A percentile compares a stretch with the other conserved stretches of the same genome.
Evolutionary conservation across 805 yeast genomes (phyloP).

Genomic region (Torulaspora delbrueckii): DNA sequence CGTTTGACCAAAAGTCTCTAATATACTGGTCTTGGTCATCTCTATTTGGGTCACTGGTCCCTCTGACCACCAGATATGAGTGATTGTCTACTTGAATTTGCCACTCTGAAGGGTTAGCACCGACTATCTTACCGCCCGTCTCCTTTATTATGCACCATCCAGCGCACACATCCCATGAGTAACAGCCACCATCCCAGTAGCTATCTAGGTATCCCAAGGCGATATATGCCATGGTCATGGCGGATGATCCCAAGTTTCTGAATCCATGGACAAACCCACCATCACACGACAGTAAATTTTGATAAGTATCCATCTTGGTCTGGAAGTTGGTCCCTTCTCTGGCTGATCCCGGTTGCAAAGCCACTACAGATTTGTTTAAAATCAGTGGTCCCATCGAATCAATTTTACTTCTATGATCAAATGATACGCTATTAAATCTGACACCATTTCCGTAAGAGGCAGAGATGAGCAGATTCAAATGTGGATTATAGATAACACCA

Average conservation of each 20-base stretch:
- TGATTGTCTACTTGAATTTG: conserved; percentile 48
- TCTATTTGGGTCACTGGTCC: conserved; percentile 33
- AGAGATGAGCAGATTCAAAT: conserved; percentile 45
- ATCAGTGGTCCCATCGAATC: conserved; percentile 79
- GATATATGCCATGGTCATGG: conserved; percentile 54
- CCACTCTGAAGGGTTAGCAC: conserved; percentile 50
- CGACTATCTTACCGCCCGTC: conserved; percentile 55
- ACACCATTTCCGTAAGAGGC: conserved; percentile 56
- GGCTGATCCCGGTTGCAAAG: conserved; percentile 82
- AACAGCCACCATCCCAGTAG: conserved; percentile 69
- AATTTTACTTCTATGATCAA: conserved; percentile 60
- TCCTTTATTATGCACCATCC: conserved; percentile 61
- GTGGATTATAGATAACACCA: conserved; percentile 63
- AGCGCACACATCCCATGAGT: conserved; percentile 68
- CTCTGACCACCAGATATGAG: conserved; percentile 52
- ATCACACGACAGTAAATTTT: conserved; percentile 78
- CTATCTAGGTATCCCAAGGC: conserved; percentile 58
- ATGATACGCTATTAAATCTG: conserved; percentile 42
- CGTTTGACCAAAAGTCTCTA: conserved; percentile 48
- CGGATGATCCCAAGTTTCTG: conserved; percentile 60
- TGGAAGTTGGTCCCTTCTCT: conserved; percentile 84
- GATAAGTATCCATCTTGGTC: conserved; percentile 72
- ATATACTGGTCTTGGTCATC: conserved; percentile 43
- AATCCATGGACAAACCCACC: conserved; percentile 84
- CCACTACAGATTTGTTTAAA: conserved; percentile 80